Conservation (phyloP, 352 stramenopile genomes). For the Pilasporangium apinafurcum region DNA sequence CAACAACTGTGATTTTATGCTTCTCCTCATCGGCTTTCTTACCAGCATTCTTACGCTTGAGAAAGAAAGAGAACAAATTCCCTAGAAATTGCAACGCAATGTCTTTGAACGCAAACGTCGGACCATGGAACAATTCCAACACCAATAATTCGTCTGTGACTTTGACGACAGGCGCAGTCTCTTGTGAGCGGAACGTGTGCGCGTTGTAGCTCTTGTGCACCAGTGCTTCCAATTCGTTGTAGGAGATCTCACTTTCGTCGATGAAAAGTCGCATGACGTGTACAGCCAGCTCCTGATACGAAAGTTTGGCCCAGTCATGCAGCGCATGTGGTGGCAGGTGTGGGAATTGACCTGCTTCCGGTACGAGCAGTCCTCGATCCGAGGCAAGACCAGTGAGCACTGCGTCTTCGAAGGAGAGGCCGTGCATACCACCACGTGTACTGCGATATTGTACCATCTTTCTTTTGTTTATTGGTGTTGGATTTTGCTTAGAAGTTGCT, state of each 20-base stretch:
- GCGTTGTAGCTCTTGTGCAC: slow-evolving; percentile 91
- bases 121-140: slow-evolving; percentile 98
- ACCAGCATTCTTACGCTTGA: slow-evolving; percentile 85
- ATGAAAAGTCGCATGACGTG: slow-evolving; percentile 97
- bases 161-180: slow-evolving; percentile 94
- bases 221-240: slow-evolving; percentile 84
- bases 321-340: slow-evolving; percentile 61
- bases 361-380: slow-evolving; percentile 81
- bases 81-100: slow-evolving; percentile 98
- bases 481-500: too few relatives aligned
- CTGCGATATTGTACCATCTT: slow-evolving; percentile 85
- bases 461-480: background rate
- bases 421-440: slow-evolving; percentile 72
- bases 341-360: slow-evolving; percentile 74
- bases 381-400: slow-evolving; percentile 82
- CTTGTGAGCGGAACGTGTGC: slow-evolving; percentile 86
- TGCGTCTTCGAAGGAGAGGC: slow-evolving; percentile 81
- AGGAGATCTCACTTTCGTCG: slow-evolving; percentile 92
- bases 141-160: slow-evolving; percentile 85
- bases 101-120: slow-evolving; percentile 99
- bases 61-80: slow-evolving; percentile 99
- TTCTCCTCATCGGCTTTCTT: slow-evolving; percentile 31
- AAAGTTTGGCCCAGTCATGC: slow-evolving; percentile 82
- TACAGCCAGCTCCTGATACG: slow-evolving; percentile 92
- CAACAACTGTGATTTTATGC: slow-evolving; percentile 95